Conservation (phyloP, 139 green algal genomes). For the Microglena sp. region DNA sequence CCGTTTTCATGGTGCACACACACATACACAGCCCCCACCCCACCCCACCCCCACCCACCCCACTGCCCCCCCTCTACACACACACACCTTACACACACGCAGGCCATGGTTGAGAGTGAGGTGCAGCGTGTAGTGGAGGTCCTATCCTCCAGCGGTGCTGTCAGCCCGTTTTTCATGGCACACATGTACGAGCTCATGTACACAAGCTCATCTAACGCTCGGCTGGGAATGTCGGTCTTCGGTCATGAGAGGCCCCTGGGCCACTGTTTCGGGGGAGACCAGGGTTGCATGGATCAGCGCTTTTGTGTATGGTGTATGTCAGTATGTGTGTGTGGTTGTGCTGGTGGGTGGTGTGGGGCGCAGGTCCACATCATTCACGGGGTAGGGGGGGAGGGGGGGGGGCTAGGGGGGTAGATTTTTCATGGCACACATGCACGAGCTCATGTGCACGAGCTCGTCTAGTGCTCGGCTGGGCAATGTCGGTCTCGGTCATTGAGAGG, state of each 20-base stretch:
- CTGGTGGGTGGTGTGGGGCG: no score
- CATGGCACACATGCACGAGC: conserved; percentile 47
- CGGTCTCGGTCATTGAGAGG: conserved; percentile 15
- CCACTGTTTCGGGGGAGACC: no score
- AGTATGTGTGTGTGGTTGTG: no score
- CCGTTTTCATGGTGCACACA: background rate
- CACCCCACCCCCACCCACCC: background rate
- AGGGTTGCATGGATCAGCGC: no score
- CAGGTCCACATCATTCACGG: no score
- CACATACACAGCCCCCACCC: background rate
- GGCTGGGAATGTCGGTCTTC: no score
- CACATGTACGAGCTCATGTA: conserved; percentile 46
- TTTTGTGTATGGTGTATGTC: no score
- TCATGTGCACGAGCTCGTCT: conserved; percentile 32
- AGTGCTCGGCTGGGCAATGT: background rate
- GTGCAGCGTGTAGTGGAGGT: conserved; percentile 24
- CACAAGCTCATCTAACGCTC: conserved; percentile 10
- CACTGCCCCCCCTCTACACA: background rate
- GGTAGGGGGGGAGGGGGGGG: background rate
- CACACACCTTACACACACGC: background rate
- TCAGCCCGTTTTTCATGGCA: conserved; percentile 52
- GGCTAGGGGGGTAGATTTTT: conserved; percentile 37
- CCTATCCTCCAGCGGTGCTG: conserved; percentile 10
- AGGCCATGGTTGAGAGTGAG: conserved; percentile 18
- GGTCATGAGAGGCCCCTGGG: no score